phyloP scores from a whole-genome alignment of 2,329 filamentous ascomycete species.

The Aspergillus pseudonomiae region DNA sequence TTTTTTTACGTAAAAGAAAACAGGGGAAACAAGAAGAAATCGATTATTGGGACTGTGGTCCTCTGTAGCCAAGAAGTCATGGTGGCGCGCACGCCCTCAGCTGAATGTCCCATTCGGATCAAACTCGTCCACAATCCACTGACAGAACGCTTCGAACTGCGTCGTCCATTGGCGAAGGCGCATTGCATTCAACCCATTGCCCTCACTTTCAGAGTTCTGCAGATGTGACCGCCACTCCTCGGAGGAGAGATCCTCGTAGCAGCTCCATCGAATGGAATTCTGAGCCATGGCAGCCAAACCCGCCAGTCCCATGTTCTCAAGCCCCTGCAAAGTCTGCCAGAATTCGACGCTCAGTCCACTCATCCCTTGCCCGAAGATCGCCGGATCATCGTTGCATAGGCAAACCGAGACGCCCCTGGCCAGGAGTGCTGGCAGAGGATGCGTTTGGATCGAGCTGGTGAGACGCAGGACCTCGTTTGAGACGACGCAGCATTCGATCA shows the following conservation, averaged over 20 bases:
- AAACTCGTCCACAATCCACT: too few relatives aligned
- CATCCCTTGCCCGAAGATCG: slow-evolving; percentile 80
- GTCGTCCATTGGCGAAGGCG: too few relatives aligned
- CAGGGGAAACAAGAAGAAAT: too few relatives aligned
- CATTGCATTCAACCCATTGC: too few relatives aligned
- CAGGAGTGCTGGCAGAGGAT: slow-evolving; percentile 71
- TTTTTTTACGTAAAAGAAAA: too few relatives aligned
- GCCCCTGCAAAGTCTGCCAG: slow-evolving; percentile 89
- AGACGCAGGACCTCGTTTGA: slow-evolving; percentile 84
- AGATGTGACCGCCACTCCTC: too few relatives aligned
- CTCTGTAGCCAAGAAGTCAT: too few relatives aligned
- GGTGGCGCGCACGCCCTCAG: too few relatives aligned
- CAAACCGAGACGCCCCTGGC: slow-evolving; percentile 81
- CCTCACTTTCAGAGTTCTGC: too few relatives aligned
- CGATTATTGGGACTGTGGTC: too few relatives aligned
- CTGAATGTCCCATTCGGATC: too few relatives aligned
- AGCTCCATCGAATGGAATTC: slow-evolving; percentile 88
- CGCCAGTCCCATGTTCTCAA: slow-evolving; percentile 86
- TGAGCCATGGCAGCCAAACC: slow-evolving; percentile 85
- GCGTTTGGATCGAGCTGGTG: slow-evolving; percentile 72
- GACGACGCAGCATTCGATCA: slow-evolving; percentile 86
- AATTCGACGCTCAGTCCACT: slow-evolving; percentile 90
- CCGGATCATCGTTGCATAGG: slow-evolving; percentile 89
- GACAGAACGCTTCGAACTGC: too few relatives aligned
- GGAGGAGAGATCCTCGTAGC: slow-evolving; percentile 68